Evolutionary conservation across 306 rosid genomes (phyloP), one percentile per base, ranked within the genome.

Genomic region (Chamaecrista fasciculata): DNA sequence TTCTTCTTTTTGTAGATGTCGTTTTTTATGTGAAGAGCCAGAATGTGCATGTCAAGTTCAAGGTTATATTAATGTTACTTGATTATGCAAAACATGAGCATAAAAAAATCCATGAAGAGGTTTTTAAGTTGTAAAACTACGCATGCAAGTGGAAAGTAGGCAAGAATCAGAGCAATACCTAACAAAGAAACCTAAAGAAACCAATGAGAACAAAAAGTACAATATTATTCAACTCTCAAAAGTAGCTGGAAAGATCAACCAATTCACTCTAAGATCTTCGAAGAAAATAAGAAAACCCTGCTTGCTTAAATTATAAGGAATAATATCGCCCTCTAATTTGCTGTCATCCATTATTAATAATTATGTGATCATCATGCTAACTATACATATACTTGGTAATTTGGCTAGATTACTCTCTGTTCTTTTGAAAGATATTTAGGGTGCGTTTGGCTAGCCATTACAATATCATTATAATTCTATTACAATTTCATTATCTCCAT

Each of bases 201-300:
- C n/a, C n/a, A 26, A 26, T 14, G 4, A 12, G 26, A 12, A 53
- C 19, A 25, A 55, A 3, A 12, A 26, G 25, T 0, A 1, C 48
- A 58, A 53, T 49, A 68, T 14, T 68, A 78, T 73, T 61, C 31
- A 67, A 67, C 62, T 19, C 44, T 50, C 0, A 34, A 68, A 72
- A 28, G 49, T 64, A n/a, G 7, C 24, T 4, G 44, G 33, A 55
- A 73, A 68, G 53, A 73, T 68, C 40, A 63, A 63, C 10, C 62
- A 31, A n/a, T n/a, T n/a, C n/a, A n/a, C n/a, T n/a, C n/a, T 39
- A 5, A 62, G 76, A 79, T 74, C 66, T 28, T 62, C 26, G 58
- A 29, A 60, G 10, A 50, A 20, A 20, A 61, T 62, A 60, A n/a
- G n/a, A 49, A 50, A 67, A 20, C 28, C 36, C 68, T 0, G 28